Base-by-base conservation (phyloP, 495 filamentous ascomycete species). In the Bacidia rubella region DNA sequence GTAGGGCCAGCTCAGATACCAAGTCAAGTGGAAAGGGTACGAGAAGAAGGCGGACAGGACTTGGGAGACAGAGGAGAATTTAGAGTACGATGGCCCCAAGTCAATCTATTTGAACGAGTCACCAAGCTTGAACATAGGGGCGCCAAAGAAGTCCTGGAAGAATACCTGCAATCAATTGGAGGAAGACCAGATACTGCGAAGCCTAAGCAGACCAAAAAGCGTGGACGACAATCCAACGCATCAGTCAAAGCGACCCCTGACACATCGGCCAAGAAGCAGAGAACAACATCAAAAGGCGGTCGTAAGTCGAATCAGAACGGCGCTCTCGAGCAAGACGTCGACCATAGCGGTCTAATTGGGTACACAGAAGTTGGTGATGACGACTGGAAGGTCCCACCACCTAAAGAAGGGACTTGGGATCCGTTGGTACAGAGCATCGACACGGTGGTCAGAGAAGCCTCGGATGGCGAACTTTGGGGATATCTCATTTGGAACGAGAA, bases 11-110 rank as follows among this genome's bases (percentile, higher is more conserved):
- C 54, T 76, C 27, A 52, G 69, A 23, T 73, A 80, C 17, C 55
- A 73, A 10, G 76, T 83, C 45, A 82, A 83, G 58, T 85, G 81
- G 81, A 68, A 75, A 49, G 81, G 79, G 0, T 85, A 80, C 53
- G 71, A 77, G 0, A 66, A 76, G 17, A 66, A 66, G 11, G 56
- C 57, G 1, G 80, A 85, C 47, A 61, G 65, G 38, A 85, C 81
- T 3, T 73, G 76, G 71, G 81, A 85, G 55, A 76, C 76, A 0
- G 77, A 81, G 54, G 68, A 69, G 3, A 76, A 79, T 39, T 63
- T 83, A 51, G 46, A 67, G 78, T 74, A 64, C 52, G 63, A 48
- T 39, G n/a, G 11, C 11, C 11, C 22, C 26, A 51, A 15, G 42
- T 32, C 43, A 15, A 7, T 23, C 19, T 17, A 44, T 1, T 27